Evolutionary conservation across 495 filamentous ascomycete genomes (phyloP).

Genomic region (Tuber borchii): DNA sequence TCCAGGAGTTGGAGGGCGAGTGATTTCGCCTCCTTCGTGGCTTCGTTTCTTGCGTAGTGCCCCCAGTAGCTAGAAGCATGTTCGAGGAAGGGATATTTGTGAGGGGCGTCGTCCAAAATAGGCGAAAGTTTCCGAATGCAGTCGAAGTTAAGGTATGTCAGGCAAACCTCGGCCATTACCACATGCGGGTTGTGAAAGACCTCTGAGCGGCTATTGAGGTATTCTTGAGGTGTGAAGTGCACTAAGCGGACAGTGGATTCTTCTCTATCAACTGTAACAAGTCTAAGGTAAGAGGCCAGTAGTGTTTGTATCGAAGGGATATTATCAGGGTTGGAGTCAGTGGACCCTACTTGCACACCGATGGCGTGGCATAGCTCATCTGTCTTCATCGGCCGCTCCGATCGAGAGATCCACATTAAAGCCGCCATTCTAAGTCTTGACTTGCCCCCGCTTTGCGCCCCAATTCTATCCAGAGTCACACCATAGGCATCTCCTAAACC

Average conservation of each 20-base stretch:
- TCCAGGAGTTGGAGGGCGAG: background rate
- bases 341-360: background rate
- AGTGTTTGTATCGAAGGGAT: background rate
- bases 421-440: background rate
- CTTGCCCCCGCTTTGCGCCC: background rate
- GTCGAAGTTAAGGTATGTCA: too few species aligned
- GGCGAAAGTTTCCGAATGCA: background rate
- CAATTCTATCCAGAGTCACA: background rate
- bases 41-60: background rate
- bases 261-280: background rate
- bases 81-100: background rate
- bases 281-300: background rate
- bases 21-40: background rate
- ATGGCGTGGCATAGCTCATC: background rate
- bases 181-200: background rate
- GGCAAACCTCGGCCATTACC: background rate
- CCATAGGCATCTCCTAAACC: background rate
- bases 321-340: background rate
- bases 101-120: background rate
- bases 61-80: background rate
- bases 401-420: background rate
- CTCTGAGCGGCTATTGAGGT: background rate
- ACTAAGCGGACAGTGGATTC: background rate
- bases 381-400: background rate
- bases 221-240: background rate